Evolutionary conservation across 2,329 filamentous ascomycete genomes (phyloP), one percentile per base, ranked within the genome.

Genomic region (Fusarium newnesense): DNA sequence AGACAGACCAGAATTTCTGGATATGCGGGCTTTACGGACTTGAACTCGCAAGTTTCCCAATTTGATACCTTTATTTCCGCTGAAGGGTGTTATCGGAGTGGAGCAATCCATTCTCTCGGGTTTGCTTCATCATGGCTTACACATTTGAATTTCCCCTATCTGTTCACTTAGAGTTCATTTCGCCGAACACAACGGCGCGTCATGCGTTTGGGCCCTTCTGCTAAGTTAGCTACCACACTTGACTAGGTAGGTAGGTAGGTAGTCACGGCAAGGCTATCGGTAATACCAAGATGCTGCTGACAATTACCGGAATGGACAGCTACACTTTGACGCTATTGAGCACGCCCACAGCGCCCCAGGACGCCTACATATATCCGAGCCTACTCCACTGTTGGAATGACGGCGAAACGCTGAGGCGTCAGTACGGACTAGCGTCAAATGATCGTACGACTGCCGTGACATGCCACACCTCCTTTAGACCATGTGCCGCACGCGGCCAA

Each of bases 391-490:
- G 50, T 50, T 64, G 61, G 64, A 75, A 72, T 77, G 74, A 68
- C 60, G 69, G 68, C 74, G 64, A 75, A 65, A 77, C 67, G 68
- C 63, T 56, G 69, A 73, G 64, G 72, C 65, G 65, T 69, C 57
- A 64, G 69, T 74, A 53, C 59, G 73, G 57, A 64, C 60, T 77
- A 78, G 76, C 75, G 75, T 67, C 46, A 56, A 70, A 74, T 73
- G 66, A 78, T 78, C 76, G 70, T 78, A 78, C 75, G 76, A 78
- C 66, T 78, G 76, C 76, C 76, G 76, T 57, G 73, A 71, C 58
- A 71, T 72, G 58, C 75, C 69, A 78, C 71, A 65, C 75, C 75
- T 60, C 61, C 67, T 76, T 67, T 37, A 63, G 43, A 40, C 69
- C 73, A 77, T 77, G 73, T 78, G 76, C 75, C 73, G 76, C 73